Evolutionary conservation across 331 rosid genomes (phyloP).

Genomic region (Telfairia occidentalis): DNA sequence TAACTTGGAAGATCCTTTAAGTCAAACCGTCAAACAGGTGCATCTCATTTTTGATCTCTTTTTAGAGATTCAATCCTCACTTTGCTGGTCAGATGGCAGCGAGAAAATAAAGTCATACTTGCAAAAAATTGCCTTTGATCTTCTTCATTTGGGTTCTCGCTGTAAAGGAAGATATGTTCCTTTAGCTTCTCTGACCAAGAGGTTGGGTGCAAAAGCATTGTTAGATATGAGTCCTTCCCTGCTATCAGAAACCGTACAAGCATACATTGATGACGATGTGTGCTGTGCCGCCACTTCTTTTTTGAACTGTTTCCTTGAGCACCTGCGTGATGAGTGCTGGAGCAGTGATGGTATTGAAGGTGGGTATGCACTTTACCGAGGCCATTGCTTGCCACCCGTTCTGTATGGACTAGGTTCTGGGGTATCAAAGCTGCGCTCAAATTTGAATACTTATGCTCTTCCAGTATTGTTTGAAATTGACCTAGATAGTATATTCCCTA

Average conservation of each 20-base stretch:
- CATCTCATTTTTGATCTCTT: constrained; percentile 85
- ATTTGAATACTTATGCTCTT: constrained; percentile 78
- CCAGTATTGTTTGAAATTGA: constrained; percentile 78
- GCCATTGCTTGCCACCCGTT: constrained; percentile 62
- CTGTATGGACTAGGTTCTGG: constrained; percentile 86
- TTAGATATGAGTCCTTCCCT: constrained; percentile 54
- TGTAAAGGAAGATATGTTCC: constrained; percentile 97
- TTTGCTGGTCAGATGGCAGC: constrained; percentile 59
- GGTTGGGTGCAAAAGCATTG: constrained; percentile 75
- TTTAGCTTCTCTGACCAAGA: constrained; percentile 70
- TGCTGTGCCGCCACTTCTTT: constrained; percentile 89
- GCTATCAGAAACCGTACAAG: constrained; percentile 50
- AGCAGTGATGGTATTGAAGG: constrained; percentile 70
- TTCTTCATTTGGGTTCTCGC: constrained; percentile 71
- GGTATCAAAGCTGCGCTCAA: constrained; percentile 77
- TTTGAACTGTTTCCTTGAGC: constrained; percentile 77
- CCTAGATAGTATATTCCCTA: constrained; percentile 75
- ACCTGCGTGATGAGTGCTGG: constrained; percentile 89
- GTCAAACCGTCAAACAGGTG: constrained; percentile 95
- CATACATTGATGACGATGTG: constrained; percentile 83
- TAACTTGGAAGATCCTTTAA: constrained; percentile 89
- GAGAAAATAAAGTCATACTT: constrained; percentile 47
- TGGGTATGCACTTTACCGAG: constrained; percentile 71
- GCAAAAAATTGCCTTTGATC: constrained; percentile 59
- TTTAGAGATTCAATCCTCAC: constrained; percentile 74